These are phyloP conservation scores for Achaetomiella virescens DNA, from an alignment of 495 filamentous ascomycete species.

Conservation along the genomic window DNA sequence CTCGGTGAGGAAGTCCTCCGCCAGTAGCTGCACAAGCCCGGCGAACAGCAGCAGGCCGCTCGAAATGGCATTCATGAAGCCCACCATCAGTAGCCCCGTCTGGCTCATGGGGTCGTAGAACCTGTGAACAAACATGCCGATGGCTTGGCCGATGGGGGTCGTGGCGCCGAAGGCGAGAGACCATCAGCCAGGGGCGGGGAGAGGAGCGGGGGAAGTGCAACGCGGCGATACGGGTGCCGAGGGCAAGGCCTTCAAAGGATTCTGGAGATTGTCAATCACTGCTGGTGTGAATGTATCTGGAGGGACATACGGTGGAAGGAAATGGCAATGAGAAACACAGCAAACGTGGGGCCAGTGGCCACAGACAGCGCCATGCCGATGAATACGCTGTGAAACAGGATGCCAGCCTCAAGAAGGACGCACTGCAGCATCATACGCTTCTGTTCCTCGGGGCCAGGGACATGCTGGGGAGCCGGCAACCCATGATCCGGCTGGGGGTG, in stretches of 20 bases:
- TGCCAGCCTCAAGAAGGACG: slow-evolving; percentile 74
- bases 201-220: slow-evolving; percentile 51
- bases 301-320: slow-evolving; percentile 58
- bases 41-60: slow-evolving; percentile 85
- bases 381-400: slow-evolving; percentile 81
- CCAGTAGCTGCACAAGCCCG: slow-evolving; percentile 82
- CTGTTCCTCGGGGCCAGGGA: slow-evolving; percentile 37
- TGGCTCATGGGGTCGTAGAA: slow-evolving; percentile 79
- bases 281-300: neutral
- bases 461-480: slow-evolving; percentile 17
- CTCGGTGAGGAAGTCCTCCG: slow-evolving; percentile 89
- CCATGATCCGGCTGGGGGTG: slow-evolving; percentile 19
- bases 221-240: slow-evolving; percentile 66
- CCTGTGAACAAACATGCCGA: slow-evolving; percentile 74
- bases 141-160: slow-evolving; percentile 84
- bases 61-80: slow-evolving; percentile 86
- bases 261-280: slow-evolving; percentile 17
- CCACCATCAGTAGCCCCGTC: slow-evolving; percentile 81
- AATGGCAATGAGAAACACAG: slow-evolving; percentile 75
- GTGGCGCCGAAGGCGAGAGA: slow-evolving; percentile 84
- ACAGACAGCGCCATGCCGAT: slow-evolving; percentile 89
- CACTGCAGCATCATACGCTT: slow-evolving; percentile 68
- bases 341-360: slow-evolving; percentile 67
- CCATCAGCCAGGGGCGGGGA: slow-evolving; percentile 86
- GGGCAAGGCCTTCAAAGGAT: slow-evolving; percentile 67